phyloP scores from a whole-genome alignment of 1,284 basidiomycete species.

The Trichosporon sp. region DNA sequence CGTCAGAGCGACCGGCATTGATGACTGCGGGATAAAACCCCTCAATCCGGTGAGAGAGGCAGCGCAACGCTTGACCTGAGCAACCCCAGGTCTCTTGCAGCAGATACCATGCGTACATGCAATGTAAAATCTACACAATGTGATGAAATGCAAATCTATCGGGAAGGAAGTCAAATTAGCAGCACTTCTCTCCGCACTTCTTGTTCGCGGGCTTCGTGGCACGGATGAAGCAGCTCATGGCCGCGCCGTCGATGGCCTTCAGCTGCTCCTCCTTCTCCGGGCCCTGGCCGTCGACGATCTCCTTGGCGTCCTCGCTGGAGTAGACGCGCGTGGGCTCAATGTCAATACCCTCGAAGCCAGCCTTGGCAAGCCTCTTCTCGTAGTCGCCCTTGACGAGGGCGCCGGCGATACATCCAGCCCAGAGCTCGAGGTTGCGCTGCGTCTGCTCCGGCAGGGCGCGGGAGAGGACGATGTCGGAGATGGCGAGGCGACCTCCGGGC shows the following conservation, averaged over 20 bases:
- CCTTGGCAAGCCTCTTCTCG: constrained; percentile 9
- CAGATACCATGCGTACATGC: too few species aligned
- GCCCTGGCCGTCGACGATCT: constrained; percentile 11
- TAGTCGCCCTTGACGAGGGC: constrained; percentile 17
- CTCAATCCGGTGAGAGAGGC: too few species aligned
- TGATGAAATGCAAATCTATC: too few species aligned
- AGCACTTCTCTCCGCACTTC: background rate
- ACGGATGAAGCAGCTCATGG: constrained; percentile 15
- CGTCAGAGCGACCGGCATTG: too few species aligned
- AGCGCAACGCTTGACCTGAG: too few species aligned
- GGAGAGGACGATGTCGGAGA: constrained; percentile 45
- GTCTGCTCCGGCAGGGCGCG: constrained; percentile 7
- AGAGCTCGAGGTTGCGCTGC: constrained; percentile 15
- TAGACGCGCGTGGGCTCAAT: constrained; percentile 19
- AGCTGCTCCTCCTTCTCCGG: constrained; percentile 9
- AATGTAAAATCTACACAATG: too few species aligned
- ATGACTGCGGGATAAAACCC: too few species aligned
- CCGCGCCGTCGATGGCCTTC: constrained; percentile 13
- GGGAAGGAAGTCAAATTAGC: too few species aligned
- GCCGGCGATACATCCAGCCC: constrained; percentile 21
- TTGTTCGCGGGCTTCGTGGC: constrained; percentile 9
- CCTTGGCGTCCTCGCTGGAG: constrained; percentile 14
- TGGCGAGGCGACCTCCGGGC: constrained; percentile 91
- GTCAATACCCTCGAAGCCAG: constrained; percentile 12
- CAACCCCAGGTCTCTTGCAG: too few species aligned